Base-by-base conservation (phyloP, 208 protist species). In the Endotrypanum monterogeii region DNA sequence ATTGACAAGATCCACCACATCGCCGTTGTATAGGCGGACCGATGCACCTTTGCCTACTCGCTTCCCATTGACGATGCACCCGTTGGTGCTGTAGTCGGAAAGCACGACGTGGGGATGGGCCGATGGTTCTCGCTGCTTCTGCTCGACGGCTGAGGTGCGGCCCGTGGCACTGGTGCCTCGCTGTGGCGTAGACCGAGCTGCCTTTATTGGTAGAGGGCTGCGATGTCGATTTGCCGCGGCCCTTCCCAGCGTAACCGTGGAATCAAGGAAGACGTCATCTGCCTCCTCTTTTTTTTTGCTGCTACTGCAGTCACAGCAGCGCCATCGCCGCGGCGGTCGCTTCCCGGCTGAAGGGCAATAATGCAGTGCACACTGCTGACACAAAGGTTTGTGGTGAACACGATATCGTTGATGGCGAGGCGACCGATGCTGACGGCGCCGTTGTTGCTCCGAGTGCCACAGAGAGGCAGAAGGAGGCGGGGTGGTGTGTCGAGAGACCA, bases 61-160 rank as follows among this genome's bases (percentile, higher is more conserved):
- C 35, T 16, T 7, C 11, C 83, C 79, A 32, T 87, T 83, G 39
- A 91, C 79, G 12, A 71, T 5, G 66, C 82, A 85, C 9, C 84
- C 83, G 63, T 93, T 93, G n/a, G 60, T 85, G 84, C 86, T 91
- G 70, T 74, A 76, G 74, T 91, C 86, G n/a, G 82, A 82, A 20
- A 91, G 55, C 7, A 80, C 18, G 11, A 90, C 62, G 37, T 39
- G n/a, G 14, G 50, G 61, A 23, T n/a, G 32, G 62, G 11, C 37
- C 1, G 62, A 65, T 25, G 58, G 58, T 28, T 39, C 7, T 1
- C 7, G 61, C 39, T 51, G 61, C 39, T 51, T 35, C 62, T 67
- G 23, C 62, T 52, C 25, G 65, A 48, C 46, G 65, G 9, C 46
- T 32, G 39, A 8, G 66, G 9, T 54, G 23, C 35, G 50, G 46